A percentile compares a stretch with the other conserved stretches of the same genome.
These are phyloP conservation scores for Camellia oleifera DNA, from an alignment of 179 eudicot genomes.

Conservation along the genomic window DNA sequence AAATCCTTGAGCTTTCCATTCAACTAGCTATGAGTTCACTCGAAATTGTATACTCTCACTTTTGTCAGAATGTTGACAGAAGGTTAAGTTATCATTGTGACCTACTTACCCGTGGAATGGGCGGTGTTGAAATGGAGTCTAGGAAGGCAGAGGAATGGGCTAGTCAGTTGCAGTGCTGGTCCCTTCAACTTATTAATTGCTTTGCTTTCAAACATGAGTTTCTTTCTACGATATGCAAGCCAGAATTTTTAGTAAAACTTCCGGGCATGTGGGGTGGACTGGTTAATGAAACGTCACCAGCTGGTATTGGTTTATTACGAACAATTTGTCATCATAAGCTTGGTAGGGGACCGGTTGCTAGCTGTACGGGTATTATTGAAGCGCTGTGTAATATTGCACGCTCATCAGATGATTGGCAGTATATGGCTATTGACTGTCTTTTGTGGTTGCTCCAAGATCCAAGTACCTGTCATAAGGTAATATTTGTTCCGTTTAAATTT, in stretches of 20 bases:
- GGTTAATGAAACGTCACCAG: constrained; percentile 71
- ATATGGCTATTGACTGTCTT: constrained; percentile 80
- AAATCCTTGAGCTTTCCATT: constrained; percentile 60
- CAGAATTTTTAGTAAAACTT: constrained; percentile 56
- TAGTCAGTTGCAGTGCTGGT: constrained; percentile 79
- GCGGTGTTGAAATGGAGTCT: constrained; percentile 77
- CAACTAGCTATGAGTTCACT: constrained; percentile 68
- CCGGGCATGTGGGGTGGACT: constrained; percentile 86
- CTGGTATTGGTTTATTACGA: constrained; percentile 68
- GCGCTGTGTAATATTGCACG: constrained; percentile 71
- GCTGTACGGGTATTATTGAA: constrained; percentile 59
- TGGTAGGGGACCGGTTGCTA: constrained; percentile 74
- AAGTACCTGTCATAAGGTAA: constrained; percentile 68
- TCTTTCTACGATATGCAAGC: constrained; percentile 59
- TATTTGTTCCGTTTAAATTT: neutral
- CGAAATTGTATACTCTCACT: constrained; percentile 71
- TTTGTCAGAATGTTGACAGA: constrained; percentile 64
- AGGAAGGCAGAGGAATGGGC: constrained; percentile 88
- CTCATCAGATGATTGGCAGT: constrained; percentile 81
- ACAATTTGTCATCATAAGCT: constrained; percentile 70
- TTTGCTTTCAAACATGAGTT: constrained; percentile 71
- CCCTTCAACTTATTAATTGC: constrained; percentile 75
- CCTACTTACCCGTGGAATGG: constrained; percentile 74
- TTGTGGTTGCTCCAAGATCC: constrained; percentile 75
- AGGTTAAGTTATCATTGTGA: constrained; percentile 72